phyloP scores from a whole-genome alignment of 192 early-diverging fungal species.

The Rhizophagus clarus region DNA sequence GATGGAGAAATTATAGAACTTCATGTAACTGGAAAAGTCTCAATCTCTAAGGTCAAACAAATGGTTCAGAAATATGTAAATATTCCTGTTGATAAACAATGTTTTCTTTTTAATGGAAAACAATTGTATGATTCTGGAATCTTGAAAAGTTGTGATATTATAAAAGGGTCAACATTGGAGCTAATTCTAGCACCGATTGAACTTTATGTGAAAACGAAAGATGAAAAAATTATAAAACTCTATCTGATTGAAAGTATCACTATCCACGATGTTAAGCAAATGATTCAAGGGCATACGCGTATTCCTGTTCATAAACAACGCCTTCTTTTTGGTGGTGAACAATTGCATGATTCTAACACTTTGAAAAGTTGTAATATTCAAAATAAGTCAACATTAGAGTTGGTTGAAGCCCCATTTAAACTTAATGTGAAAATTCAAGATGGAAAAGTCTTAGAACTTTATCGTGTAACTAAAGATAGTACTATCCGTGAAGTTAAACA shows the following conservation, averaged over 20 bases:
- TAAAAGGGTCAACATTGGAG: background rate
- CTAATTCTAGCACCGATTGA: constrained; percentile 28
- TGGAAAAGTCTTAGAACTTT: constrained; percentile 74
- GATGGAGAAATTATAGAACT: constrained; percentile 57
- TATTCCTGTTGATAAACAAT: background rate
- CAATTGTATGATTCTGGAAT: background rate
- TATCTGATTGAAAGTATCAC: constrained; percentile 69
- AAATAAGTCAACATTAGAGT: constrained; percentile 66
- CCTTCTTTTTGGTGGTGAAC: constrained; percentile 74
- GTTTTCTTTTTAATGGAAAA: background rate
- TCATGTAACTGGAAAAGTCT: no score
- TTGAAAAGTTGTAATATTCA: constrained; percentile 71
- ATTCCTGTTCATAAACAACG: constrained; percentile 74
- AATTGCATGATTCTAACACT: constrained; percentile 71
- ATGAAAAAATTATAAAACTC: constrained; percentile 89
- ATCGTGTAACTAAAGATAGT: constrained; percentile 73
- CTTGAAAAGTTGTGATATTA: background rate
- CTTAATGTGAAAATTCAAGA: constrained; percentile 76
- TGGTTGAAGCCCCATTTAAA: constrained; percentile 62
- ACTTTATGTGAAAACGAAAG: constrained; percentile 75
- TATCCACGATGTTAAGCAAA: constrained; percentile 74
- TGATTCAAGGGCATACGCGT: constrained; percentile 75
- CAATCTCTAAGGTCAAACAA: background rate
- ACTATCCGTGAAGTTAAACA: constrained; percentile 80
- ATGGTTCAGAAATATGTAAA: background rate